Evolutionary conservation across 805 yeast genomes (phyloP), one percentile per base, ranked within the genome.

Genomic region (Lipomyces sp.): DNA sequence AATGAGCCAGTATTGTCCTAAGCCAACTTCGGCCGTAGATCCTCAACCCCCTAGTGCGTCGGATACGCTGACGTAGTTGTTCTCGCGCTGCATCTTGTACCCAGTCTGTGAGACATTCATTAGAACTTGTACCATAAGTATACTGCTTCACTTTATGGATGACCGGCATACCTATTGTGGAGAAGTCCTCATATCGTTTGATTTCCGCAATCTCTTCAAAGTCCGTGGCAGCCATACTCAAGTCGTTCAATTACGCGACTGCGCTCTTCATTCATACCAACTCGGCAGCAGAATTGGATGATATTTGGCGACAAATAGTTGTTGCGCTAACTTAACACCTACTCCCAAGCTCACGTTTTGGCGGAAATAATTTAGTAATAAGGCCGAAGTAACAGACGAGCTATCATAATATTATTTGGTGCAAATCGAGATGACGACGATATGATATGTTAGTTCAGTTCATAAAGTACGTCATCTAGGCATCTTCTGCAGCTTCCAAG

Each of bases 21-120:
- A 48, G n/a, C 13, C 39, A 18, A 2, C 59, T 11, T 30, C 58
- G 54, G 7, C 69, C 69, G 48, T 55, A 54, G 30, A 34, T 32
- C 35, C 45, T 57, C 24, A 50, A n/a, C 3, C 59, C 30, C 15
- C 62, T 63, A 34, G 69, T 55, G 18, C 60, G 63, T n/a, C 55
- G 50, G 29, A 67, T 50, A 13, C 71, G 66, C 55, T 64, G 53
- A 42, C 71, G 73, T 34, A 53, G 61, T 57, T 64, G 66, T 55
- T 80, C 82, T 15, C 74, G 65, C 3, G 71, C 73, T 2, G 78
- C 85, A 71, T 86, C 90, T 65, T 83, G 86, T 30, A 86, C 85
- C 90, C 90, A 86, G 76, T 86, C 90, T 15, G 81, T 74, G 37
- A 83, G 80, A 48, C 74, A 72, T 66, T 18, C 7, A 33, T 18